Evolutionary conservation across 371 early-diverging fungal species (phyloP).

Genomic region (Batrachochytrium dendrobatidis): DNA sequence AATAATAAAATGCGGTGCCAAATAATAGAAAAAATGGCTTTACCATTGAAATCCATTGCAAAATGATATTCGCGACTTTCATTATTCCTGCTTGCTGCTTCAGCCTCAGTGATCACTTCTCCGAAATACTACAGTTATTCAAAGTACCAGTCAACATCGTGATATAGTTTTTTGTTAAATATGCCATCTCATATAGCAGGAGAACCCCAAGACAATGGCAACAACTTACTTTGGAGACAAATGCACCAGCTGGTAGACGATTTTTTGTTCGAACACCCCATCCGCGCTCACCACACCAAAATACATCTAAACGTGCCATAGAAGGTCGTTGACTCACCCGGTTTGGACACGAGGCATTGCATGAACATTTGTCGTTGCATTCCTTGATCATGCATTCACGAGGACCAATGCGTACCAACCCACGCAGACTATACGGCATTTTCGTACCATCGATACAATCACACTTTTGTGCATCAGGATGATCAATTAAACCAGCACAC

Average conservation of each 20-base stretch:
- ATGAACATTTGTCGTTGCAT: background rate
- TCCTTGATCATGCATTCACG: background rate
- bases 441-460: background rate
- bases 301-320: background rate
- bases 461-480: background rate
- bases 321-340: background rate
- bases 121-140: slow-evolving; percentile 1
- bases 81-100: background rate
- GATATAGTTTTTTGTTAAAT: too few species aligned
- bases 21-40: too few species aligned
- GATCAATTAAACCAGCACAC: background rate
- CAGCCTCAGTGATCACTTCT: background rate
- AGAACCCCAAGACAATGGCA: too few species aligned
- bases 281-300: slow-evolving; percentile 2
- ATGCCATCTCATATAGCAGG: too few species aligned
- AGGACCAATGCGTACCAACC: background rate
- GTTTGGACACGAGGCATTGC: background rate
- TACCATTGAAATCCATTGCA: background rate
- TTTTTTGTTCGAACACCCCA: background rate
- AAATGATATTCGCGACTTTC: background rate
- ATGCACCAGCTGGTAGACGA: too few species aligned
- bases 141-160: too few species aligned
- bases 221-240: too few species aligned
- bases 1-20: too few species aligned
- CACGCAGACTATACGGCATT: background rate